Base-by-base conservation (phyloP, 176 grass and related monocot species). In the Chloris gayana region DNA sequence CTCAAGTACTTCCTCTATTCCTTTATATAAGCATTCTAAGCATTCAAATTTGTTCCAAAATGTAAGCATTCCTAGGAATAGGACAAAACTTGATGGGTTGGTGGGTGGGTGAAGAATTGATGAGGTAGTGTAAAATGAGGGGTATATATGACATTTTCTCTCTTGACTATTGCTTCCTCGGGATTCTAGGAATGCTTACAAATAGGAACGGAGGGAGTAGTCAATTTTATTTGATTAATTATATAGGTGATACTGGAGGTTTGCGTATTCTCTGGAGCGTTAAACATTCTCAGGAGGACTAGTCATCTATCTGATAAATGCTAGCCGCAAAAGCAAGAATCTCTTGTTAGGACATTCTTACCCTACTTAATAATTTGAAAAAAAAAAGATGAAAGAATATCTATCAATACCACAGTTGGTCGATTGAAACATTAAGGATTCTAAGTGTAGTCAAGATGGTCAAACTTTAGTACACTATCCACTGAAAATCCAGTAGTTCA, bases 371-470 rank as follows among this genome's bases (percentile, higher is more conserved):
- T 12, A 54, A 21, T 79, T 51, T 53, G n/a, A n/a, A n/a, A n/a
- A 37, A 17, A 37, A 53, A 18, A 67, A 31, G 61, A 37, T 37
- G 21, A 53, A 67, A 64, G 59, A 45, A 47, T 42, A 34, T n/a
- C 6, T 49, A 50, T 39, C 61, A 4, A 12, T 67, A 38, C 13
- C 14, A 18, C 0, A 47, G 29, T 26, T 57, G 14, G 9, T 41
- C 50, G 22, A 69, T 11, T 13, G 1, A 80, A 21, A 80, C 45
- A 32, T 53, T 54, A 67, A 64, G 6, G 14, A 69, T 69, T 53
- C 45, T 27, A 80, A 54, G 53, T 54, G 41, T 67, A 67, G 27
- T 67, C 21, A 49, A 66, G 61, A 78, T 50, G 31, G 11, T 79
- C 63, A 67, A 79, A 68, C 29, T 50, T 49, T 32, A 33, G 47